phyloP scores from a whole-genome alignment of 768 basidiomycete species.

The Aureoboletus auriporus region DNA sequence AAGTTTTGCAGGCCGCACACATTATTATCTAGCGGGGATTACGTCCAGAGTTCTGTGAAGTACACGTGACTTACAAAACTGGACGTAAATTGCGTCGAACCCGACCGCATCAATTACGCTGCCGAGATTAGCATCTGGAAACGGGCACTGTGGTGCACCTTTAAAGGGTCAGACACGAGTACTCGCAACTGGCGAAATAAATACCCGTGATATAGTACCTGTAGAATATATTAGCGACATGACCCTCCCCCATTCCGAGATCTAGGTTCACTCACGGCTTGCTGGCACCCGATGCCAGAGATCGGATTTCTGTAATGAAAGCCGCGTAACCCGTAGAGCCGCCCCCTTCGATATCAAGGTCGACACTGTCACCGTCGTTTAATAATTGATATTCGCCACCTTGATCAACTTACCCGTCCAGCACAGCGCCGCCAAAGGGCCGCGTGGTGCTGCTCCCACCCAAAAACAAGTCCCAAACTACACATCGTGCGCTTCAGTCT shows the following conservation, averaged over 20 bases:
- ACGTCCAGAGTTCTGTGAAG: not conserved
- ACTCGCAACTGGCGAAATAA: not conserved
- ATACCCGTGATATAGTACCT: slow-evolving; percentile 61
- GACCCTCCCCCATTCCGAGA: not conserved
- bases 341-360: slow-evolving; percentile 77
- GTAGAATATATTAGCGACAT: slow-evolving; percentile 1
- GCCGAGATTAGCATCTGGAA: slow-evolving; percentile 60
- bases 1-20: slow-evolving; percentile 45
- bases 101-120: slow-evolving; percentile 54
- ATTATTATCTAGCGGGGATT: slow-evolving; percentile 37
- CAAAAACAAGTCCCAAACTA: slow-evolving; percentile 45
- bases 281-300: slow-evolving; percentile 21
- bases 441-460: slow-evolving; percentile 41
- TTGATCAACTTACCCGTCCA: slow-evolving; percentile 38
- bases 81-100: slow-evolving; percentile 75
- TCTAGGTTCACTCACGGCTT: slow-evolving; percentile 14
- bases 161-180: not conserved
- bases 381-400: not conserved
- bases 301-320: slow-evolving; percentile 33
- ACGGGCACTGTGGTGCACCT: slow-evolving; percentile 50
- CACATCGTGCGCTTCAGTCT: not conserved
- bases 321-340: slow-evolving; percentile 43
- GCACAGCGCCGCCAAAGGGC: slow-evolving; percentile 42
- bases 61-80: slow-evolving; percentile 41
- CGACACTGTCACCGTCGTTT: slow-evolving; percentile 38